A percentile compares a stretch with the other conserved stretches of the same genome.
Conservation (phyloP, 192 early-diverging fungal genomes). For the Backusella macrospora region DNA sequence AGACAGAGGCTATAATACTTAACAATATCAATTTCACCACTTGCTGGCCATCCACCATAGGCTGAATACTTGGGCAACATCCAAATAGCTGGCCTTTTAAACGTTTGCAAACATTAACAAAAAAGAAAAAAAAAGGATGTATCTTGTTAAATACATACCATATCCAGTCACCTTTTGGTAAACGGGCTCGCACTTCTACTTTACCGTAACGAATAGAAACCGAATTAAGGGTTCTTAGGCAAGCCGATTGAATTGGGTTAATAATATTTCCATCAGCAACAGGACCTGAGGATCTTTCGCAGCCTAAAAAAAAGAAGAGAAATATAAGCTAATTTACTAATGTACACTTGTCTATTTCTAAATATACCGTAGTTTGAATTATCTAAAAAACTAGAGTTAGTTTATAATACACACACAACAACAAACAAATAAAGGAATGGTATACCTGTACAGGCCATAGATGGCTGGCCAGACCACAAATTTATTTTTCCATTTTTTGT, state of each 20-base stretch:
- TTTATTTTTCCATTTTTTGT: slow-evolving; percentile 42
- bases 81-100: slow-evolving; percentile 54
- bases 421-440: background rate
- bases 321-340: background rate
- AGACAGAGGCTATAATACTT: background rate
- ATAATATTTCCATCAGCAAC: slow-evolving; percentile 52
- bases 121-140: background rate
- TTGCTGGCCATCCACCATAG: slow-evolving; percentile 67
- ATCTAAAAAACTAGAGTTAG: slow-evolving; percentile 14
- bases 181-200: slow-evolving; percentile 57
- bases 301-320: slow-evolving; percentile 28
- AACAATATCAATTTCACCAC: slow-evolving; percentile 48
- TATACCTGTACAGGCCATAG: slow-evolving; percentile 31
- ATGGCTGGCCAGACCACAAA: slow-evolving; percentile 36
- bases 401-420: background rate
- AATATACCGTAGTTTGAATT: slow-evolving; percentile 33
- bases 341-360: background rate
- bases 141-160: slow-evolving; percentile 39
- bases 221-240: slow-evolving; percentile 47
- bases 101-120: background rate
- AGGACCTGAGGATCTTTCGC: slow-evolving; percentile 47
- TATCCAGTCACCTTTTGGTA: slow-evolving; percentile 59
- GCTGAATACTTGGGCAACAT: slow-evolving; percentile 56
- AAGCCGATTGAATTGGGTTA: slow-evolving; percentile 64
- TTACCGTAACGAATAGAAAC: slow-evolving; percentile 56